Evolutionary conservation across 495 filamentous ascomycete species (phyloP).

Genomic region (Hypomontagnella submonticulosa): DNA sequence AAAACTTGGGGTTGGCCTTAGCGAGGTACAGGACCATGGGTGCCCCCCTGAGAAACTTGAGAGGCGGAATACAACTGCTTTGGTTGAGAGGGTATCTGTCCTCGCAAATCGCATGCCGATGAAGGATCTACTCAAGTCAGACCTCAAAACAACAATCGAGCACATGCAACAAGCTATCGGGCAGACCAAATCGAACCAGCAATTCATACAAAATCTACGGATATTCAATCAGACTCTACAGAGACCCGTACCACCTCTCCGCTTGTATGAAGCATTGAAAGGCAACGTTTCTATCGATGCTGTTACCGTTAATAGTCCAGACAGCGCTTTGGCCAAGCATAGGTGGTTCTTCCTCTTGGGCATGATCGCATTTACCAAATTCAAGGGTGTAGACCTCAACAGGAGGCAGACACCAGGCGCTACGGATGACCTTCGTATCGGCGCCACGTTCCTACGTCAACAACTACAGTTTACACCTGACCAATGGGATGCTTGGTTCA

Average conservation of each 20-base stretch:
- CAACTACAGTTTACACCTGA: slow-evolving; percentile 87
- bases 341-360: slow-evolving; percentile 95
- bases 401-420: slow-evolving; percentile 80
- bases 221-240: slow-evolving; percentile 80
- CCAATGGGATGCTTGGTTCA: slow-evolving; percentile 96
- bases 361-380: slow-evolving; percentile 86
- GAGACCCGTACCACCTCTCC: slow-evolving; percentile 82
- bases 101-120: slow-evolving; percentile 86
- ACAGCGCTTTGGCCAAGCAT: slow-evolving; percentile 74
- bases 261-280: slow-evolving; percentile 78
- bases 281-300: slow-evolving; percentile 74
- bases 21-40: slow-evolving; percentile 77
- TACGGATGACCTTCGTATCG: slow-evolving; percentile 87
- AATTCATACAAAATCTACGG: slow-evolving; percentile 77
- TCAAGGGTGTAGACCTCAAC: slow-evolving; percentile 74
- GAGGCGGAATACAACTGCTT: slow-evolving; percentile 75
- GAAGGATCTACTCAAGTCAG: slow-evolving; percentile 90
- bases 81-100: slow-evolving; percentile 83
- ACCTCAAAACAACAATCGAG: slow-evolving; percentile 87
- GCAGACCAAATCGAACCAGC: slow-evolving; percentile 70
- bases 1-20: slow-evolving; percentile 75
- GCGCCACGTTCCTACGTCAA: slow-evolving; percentile 80
- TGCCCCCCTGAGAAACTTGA: slow-evolving; percentile 80
- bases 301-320: slow-evolving; percentile 60
- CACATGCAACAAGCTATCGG: slow-evolving; percentile 79